Evolutionary conservation across 148 eudicot species (phyloP).

Genomic region (Camellia sinensis): DNA sequence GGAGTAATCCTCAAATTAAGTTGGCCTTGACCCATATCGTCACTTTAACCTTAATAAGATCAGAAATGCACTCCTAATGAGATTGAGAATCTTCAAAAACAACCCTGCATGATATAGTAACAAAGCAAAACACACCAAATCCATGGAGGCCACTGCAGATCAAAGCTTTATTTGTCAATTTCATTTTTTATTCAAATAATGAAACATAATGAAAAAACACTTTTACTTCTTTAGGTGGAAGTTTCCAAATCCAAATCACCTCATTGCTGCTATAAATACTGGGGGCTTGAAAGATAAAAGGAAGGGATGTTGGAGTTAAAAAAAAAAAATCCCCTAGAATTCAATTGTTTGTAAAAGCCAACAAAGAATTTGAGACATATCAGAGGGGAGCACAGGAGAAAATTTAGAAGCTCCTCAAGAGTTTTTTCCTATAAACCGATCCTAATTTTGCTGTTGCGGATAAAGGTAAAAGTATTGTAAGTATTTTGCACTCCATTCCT

Average conservation of each 20-base stretch:
- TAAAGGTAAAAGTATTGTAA: conserved; percentile 38
- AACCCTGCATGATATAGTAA: too few relatives aligned
- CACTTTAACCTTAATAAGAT: too few relatives aligned
- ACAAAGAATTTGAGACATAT: conserved; percentile 19
- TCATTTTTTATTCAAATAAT: too few relatives aligned
- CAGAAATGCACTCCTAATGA: too few relatives aligned
- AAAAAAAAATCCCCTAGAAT: neutral
- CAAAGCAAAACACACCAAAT: too few relatives aligned
- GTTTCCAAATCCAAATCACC: conserved; percentile 1
- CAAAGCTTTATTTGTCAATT: too few relatives aligned
- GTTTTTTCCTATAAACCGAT: conserved; percentile 16
- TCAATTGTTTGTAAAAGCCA: neutral
- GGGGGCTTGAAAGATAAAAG: neutral
- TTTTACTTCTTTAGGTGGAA: neutral
- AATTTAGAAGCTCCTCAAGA: conserved; percentile 15
- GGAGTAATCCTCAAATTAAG: too few relatives aligned
- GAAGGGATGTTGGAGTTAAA: neutral
- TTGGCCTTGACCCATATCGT: too few relatives aligned
- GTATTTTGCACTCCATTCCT: conserved; percentile 38
- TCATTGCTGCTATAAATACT: conserved; percentile 11
- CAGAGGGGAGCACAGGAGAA: conserved; percentile 14
- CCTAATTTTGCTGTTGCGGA: conserved; percentile 23
- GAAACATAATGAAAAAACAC: neutral
- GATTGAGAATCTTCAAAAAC: too few relatives aligned
- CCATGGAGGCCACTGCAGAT: too few relatives aligned